phyloP scores from a whole-genome alignment of 345 rosid species.

The Populus simonii region DNA sequence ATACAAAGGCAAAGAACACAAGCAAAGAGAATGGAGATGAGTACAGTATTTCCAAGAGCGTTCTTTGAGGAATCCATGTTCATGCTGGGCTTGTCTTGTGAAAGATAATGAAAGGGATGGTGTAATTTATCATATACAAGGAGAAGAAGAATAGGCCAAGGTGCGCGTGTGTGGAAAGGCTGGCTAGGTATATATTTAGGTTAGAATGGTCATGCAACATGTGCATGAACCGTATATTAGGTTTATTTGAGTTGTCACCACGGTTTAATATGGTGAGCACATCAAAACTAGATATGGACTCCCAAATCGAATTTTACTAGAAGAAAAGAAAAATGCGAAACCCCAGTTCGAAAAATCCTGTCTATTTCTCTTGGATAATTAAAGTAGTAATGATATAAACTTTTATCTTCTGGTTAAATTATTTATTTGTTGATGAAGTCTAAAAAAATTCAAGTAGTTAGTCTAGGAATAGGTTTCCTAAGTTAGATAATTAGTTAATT shows the following conservation, averaged over 20 bases:
- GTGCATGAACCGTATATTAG: no score
- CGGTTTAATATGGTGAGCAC: no score
- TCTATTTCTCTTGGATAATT: no score
- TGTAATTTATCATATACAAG: neutral
- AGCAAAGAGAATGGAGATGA: conserved; percentile 31
- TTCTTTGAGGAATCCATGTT: conserved; percentile 30
- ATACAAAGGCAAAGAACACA: conserved; percentile 36
- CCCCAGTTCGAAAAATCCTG: no score
- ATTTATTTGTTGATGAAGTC: no score
- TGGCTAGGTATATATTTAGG: neutral
- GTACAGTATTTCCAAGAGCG: conserved; percentile 14
- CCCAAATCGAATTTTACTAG: no score
- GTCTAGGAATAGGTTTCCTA: accelerated
- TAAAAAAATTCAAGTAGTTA: no score
- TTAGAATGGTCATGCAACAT: neutral
- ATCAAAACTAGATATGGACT: no score
- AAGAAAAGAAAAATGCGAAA: no score
- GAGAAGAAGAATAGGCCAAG: neutral
- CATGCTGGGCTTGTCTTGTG: neutral
- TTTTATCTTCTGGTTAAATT: neutral
- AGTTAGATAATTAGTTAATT: no score
- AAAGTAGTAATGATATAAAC: neutral
- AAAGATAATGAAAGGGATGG: neutral
- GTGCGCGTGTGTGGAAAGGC: neutral
- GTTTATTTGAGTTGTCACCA: no score